Evolutionary conservation across 2,329 filamentous ascomycete species (phyloP), one percentile per base, ranked within the genome.

Genomic region (Anthostomella pinea): DNA sequence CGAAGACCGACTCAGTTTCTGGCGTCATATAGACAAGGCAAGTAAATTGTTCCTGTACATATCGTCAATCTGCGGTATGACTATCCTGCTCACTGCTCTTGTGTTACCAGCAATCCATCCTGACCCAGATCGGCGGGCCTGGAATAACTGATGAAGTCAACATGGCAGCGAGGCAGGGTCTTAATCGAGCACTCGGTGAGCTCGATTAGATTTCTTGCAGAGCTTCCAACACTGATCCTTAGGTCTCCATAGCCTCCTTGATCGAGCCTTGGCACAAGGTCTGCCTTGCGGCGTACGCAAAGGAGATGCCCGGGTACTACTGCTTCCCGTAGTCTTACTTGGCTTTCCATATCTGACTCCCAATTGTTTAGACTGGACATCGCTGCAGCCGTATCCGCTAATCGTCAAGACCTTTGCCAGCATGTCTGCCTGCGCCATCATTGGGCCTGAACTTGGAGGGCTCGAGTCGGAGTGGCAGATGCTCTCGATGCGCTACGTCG

Each of bases 381-480:
- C 28, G 14, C 15, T 35, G 5, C 19, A 5, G 10, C 38, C 38
- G 13, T 35, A 35, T 17, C 38, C 38, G 6, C 32, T 40, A 16
- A 35, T 35, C 19, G 23, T 35, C 10, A 40, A 40, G 17, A 32
- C 32, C 17, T 40, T 40, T 33, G 38, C 38, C 26, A 31, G 38
- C 26, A 40, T 40, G 38, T 40, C 38, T 13, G 31, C 32, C 13
- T 35, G 38, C 18, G 33, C 25, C 17, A 31, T 40, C 15, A 33
- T 35, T 18, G 38, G 37, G 26, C 38, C 38, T 23, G 31, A 35
- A 23, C 18, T 40, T 31, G 19, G 38, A 20, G 38, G 33, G 7
- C 20, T 40, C n/a, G 31, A 40, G 14, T 40, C 38, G 15, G 38
- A 40, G 23, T 35, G 38, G 38, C 38, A 36, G 22, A 22, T 15